Evolutionary conservation across 106 monocot genomes (phyloP).

Genomic region (Phalaenopsis equestris): DNA sequence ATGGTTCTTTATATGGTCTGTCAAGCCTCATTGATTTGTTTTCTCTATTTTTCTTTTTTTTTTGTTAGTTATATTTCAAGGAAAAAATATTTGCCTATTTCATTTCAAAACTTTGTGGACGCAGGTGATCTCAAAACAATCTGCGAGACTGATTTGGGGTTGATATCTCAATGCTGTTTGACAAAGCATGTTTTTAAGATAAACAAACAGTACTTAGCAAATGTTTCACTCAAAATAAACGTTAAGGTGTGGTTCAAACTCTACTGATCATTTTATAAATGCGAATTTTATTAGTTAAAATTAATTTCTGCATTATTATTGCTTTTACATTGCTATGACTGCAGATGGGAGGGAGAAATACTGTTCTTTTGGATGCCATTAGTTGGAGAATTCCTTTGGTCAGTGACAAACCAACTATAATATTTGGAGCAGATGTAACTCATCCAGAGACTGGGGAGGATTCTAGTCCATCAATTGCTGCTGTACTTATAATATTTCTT

Average conservation of each 20-base stretch:
- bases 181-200: conserved; percentile 85
- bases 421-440: conserved; percentile 94
- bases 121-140: conserved; percentile 79
- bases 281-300: not conserved
- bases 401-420: conserved; percentile 88
- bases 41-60: not conserved
- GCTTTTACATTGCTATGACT: not conserved
- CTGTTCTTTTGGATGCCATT: conserved; percentile 73
- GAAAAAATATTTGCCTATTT: not conserved
- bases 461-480: conserved; percentile 82
- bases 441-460: conserved; percentile 93
- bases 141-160: conserved; percentile 82
- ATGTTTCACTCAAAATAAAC: conserved; percentile 89
- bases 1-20: conserved; percentile 81
- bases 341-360: conserved; percentile 93
- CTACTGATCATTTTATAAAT: not conserved
- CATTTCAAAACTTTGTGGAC: not conserved
- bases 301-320: not conserved
- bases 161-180: conserved; percentile 84
- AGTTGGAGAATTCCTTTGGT: conserved; percentile 81
- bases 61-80: not conserved
- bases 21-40: not conserved
- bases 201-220: conserved; percentile 78
- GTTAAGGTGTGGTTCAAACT: conserved; percentile 47
- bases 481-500: conserved; percentile 31